Percentiles rank a stretch among this genome's conserved stretches.
These are phyloP conservation scores for Mycogone perniciosa DNA, from an alignment of 2,329 filamentous ascomycete genomes.

Conservation along the genomic window DNA sequence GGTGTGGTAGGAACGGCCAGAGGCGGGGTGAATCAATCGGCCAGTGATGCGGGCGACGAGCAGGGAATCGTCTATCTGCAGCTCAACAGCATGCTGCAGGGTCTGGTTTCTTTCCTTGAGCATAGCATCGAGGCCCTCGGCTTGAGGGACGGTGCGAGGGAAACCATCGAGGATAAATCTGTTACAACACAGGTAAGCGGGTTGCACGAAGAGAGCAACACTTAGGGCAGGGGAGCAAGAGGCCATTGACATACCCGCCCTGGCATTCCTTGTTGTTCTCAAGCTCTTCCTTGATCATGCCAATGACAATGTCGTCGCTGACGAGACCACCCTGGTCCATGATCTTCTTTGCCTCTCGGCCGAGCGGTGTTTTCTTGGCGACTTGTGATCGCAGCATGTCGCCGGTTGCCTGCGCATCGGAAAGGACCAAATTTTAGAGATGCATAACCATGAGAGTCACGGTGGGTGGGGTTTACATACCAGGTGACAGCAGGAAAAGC, in stretches of 20 bases:
- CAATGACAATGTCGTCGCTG: constrained; percentile 98
- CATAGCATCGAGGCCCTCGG: constrained; percentile 92
- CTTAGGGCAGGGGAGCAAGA: background rate
- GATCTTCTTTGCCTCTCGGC: constrained; percentile 98
- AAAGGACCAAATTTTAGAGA: constrained; percentile 3
- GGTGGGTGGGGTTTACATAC: constrained; percentile 50
- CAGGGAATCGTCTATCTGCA: constrained; percentile 91
- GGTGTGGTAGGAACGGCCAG: constrained; percentile 94
- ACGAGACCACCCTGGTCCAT: constrained; percentile 98
- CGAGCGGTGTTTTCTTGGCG: constrained; percentile 91
- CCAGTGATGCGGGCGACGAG: constrained; percentile 95
- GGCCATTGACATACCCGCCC: constrained; percentile 65
- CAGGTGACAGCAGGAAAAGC: constrained; percentile 94
- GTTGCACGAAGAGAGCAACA: constrained; percentile 15
- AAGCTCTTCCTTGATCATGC: constrained; percentile 98
- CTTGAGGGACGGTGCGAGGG: constrained; percentile 92
- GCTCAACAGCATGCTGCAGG: constrained; percentile 91
- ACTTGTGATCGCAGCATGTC: constrained; percentile 99
- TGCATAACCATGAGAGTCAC: background rate
- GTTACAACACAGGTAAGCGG: constrained; percentile 11
- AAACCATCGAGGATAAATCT: constrained; percentile 99
- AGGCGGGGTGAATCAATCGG: constrained; percentile 90
- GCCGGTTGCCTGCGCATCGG: constrained; percentile 69
- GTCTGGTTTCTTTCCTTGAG: constrained; percentile 69
- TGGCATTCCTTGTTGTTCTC: constrained; percentile 92